Percentiles rank a stretch among this genome's conserved stretches.
Conservation (phyloP, 2,329 filamentous ascomycete genomes). For the Clarireedia homoeocarpa region DNA sequence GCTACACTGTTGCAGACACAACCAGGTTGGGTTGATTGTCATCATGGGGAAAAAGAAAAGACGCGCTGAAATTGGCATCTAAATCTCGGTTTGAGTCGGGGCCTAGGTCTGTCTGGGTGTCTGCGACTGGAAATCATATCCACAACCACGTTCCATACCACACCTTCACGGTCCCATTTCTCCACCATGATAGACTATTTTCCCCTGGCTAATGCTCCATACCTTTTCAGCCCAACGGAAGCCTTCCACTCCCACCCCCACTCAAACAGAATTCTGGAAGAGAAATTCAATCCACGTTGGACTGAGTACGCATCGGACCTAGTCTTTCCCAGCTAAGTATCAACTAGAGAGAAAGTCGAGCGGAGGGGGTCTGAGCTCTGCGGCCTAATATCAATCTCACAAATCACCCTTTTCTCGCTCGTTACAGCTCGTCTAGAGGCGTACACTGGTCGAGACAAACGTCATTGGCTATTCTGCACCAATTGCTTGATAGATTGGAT, state of each 20-base stretch:
- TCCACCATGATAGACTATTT: constrained; percentile 1
- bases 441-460: no score
- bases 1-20: not conserved
- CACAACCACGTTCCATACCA: not conserved
- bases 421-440: no score
- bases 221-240: constrained; percentile 1
- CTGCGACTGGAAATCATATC: not conserved
- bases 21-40: not conserved
- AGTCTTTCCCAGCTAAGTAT: not conserved
- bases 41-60: not conserved
- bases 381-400: no score
- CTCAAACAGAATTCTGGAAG: not conserved
- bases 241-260: not conserved
- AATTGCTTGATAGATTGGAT: not conserved
- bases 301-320: not conserved
- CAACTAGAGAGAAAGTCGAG: no score
- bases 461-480: no score
- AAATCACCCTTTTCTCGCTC: no score
- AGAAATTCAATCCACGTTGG: no score
- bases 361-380: no score
- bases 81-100: not conserved
- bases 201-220: not conserved
- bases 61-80: not conserved
- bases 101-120: not conserved
- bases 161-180: not conserved